phyloP scores from a whole-genome alignment of 2,329 filamentous ascomycete genomes.

The Stromatinia cepivora region DNA sequence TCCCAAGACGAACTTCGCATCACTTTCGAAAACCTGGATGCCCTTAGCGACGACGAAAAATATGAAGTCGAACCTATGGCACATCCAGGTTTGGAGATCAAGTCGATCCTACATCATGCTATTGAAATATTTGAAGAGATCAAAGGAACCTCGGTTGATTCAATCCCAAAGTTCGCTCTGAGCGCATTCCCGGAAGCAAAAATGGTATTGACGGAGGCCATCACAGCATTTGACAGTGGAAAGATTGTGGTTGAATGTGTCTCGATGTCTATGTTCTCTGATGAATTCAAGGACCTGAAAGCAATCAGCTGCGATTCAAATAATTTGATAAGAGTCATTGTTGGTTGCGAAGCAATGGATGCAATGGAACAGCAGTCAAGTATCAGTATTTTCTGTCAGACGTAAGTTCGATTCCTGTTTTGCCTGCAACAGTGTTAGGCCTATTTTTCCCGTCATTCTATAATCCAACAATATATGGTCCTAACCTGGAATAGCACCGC shows the following conservation, averaged over 20 bases:
- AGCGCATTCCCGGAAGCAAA: constrained; percentile 49
- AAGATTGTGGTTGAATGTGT: constrained; percentile 33
- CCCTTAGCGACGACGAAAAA: constrained; percentile 19
- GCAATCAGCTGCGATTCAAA: constrained; percentile 30
- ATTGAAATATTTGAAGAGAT: constrained; percentile 15
- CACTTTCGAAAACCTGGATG: constrained; percentile 17
- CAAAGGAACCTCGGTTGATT: constrained; percentile 20
- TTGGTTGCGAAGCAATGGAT: constrained; percentile 34
- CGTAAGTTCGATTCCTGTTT: constrained; percentile 24
- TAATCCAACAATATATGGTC: background rate
- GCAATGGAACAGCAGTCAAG: constrained; percentile 29
- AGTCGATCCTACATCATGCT: constrained; percentile 20
- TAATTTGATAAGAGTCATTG: constrained; percentile 28
- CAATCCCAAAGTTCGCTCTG: constrained; percentile 30
- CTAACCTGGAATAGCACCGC: constrained; percentile 15
- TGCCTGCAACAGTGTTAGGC: background rate
- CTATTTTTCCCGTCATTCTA: background rate
- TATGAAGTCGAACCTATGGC: constrained; percentile 18
- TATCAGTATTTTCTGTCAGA: constrained; percentile 33
- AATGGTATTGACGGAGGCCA: constrained; percentile 38
- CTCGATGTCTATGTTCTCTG: constrained; percentile 27
- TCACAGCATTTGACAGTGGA: constrained; percentile 31
- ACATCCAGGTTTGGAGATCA: constrained; percentile 19
- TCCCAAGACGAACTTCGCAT: constrained; percentile 22
- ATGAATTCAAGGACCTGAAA: constrained; percentile 27